Percentiles rank a stretch among this genome's conserved stretches.
phyloP scores from a whole-genome alignment of 495 filamentous ascomycete species.

The Hypoxylon cercidicola region DNA sequence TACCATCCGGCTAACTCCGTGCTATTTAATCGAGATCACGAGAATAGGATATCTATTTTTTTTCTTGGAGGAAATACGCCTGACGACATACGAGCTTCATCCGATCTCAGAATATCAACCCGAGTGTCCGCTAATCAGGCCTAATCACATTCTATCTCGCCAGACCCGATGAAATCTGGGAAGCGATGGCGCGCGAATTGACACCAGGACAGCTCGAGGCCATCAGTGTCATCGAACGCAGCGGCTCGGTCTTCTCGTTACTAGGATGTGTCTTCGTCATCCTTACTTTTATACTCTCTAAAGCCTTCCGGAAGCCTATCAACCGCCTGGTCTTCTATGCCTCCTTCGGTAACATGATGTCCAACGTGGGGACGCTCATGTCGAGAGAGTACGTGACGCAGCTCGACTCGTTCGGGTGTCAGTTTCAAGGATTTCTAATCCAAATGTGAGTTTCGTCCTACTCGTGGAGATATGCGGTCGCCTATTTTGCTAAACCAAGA shows the following conservation, averaged over 20 bases:
- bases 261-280: slow-evolving; percentile 79
- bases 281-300: slow-evolving; percentile 70
- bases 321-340: slow-evolving; percentile 89
- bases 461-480: not conserved
- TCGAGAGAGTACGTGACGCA: slow-evolving; percentile 66
- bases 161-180: not conserved
- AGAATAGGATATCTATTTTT: slow-evolving; percentile 14
- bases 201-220: slow-evolving; percentile 48
- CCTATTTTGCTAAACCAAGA: slow-evolving; percentile 25
- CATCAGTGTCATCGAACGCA: slow-evolving; percentile 71
- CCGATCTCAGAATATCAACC: not conserved
- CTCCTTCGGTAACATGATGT: slow-evolving; percentile 83
- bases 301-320: slow-evolving; percentile 82
- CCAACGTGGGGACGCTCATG: slow-evolving; percentile 82
- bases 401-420: slow-evolving; percentile 67
- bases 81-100: not conserved
- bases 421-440: slow-evolving; percentile 78
- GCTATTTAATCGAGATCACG: slow-evolving; percentile 3
- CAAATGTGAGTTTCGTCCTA: slow-evolving; percentile 68
- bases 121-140: too few relatives aligned
- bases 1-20: not conserved
- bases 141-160: not conserved
- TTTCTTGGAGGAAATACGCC: too few relatives aligned
- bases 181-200: slow-evolving; percentile 31
- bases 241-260: slow-evolving; percentile 76